Percentiles rank a stretch among this genome's conserved stretches.
Evolutionary conservation across 106 monocot genomes (phyloP).

Genomic region (Phalaenopsis aphrodite): DNA sequence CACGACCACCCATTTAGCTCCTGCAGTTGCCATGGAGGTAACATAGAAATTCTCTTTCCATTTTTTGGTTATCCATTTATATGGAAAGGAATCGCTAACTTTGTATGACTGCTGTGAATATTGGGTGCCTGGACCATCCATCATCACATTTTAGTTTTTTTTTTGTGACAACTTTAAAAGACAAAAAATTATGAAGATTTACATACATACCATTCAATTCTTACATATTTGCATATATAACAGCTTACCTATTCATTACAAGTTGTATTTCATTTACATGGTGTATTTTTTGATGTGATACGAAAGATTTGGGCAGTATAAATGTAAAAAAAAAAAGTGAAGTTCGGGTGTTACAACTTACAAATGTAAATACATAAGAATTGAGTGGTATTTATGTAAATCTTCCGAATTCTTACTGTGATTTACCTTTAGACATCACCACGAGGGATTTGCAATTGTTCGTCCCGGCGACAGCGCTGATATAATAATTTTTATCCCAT

Average conservation of each 20-base stretch:
- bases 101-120: slow-evolving; percentile 87
- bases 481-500: slow-evolving; percentile 89
- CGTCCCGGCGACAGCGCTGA: slow-evolving; percentile 72
- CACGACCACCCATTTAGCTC: slow-evolving; percentile 73
- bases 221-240: no score
- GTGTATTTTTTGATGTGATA: no score
- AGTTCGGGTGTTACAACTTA: neutral
- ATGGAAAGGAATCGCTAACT: slow-evolving; percentile 86
- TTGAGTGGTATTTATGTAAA: no score
- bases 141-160: neutral
- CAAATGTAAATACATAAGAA: no score
- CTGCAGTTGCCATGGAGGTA: slow-evolving; percentile 84
- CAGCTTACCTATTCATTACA: no score
- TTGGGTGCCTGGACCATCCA: slow-evolving; percentile 38
- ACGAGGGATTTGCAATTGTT: slow-evolving; percentile 74
- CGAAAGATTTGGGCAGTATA: no score
- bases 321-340: slow-evolving; percentile 6
- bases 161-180: neutral
- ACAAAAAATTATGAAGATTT: neutral
- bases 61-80: slow-evolving; percentile 94
- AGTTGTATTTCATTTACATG: no score
- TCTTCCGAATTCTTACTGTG: neutral
- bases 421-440: slow-evolving; percentile 84
- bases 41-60: slow-evolving; percentile 84
- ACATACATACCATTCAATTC: no score